Conservation (phyloP, 495 filamentous ascomycete species). For the Lasiosphaeria hispida region DNA sequence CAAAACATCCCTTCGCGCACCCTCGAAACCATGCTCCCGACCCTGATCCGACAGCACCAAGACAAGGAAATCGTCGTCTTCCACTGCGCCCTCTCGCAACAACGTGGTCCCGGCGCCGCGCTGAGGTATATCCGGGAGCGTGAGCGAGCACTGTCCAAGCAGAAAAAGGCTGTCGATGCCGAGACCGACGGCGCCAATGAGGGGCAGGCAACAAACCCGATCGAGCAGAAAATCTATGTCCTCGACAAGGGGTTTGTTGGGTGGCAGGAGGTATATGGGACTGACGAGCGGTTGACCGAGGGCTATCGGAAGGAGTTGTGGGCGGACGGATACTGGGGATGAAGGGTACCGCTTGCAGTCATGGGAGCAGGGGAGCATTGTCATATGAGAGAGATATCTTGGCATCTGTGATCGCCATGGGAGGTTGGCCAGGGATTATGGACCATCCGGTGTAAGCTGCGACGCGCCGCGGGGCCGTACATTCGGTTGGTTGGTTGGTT, state of each 20-base stretch:
- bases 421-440: too few species aligned
- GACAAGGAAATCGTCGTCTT: constrained; percentile 85
- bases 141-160: constrained; percentile 41
- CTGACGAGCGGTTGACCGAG: constrained; percentile 79
- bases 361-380: not conserved
- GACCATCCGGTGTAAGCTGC: too few species aligned
- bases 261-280: constrained; percentile 87
- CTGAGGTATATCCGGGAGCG: constrained; percentile 65
- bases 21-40: constrained; percentile 73
- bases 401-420: too few species aligned
- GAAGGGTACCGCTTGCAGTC: not conserved
- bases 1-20: constrained; percentile 70
- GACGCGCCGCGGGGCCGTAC: too few species aligned
- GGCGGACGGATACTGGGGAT: constrained; percentile 58
- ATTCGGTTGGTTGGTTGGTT: too few species aligned
- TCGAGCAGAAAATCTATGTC: constrained; percentile 70
- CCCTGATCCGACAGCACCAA: constrained; percentile 73
- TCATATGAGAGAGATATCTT: too few species aligned
- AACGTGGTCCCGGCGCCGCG: constrained; percentile 73
- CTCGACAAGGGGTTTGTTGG: constrained; percentile 83
- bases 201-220: constrained; percentile 22
- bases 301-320: constrained; percentile 84
- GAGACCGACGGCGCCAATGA: not conserved
- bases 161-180: constrained; percentile 6
- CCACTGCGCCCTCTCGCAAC: constrained; percentile 92